phyloP scores from a whole-genome alignment of 108 stramenopile species.

The Mediolabrus comicus region DNA sequence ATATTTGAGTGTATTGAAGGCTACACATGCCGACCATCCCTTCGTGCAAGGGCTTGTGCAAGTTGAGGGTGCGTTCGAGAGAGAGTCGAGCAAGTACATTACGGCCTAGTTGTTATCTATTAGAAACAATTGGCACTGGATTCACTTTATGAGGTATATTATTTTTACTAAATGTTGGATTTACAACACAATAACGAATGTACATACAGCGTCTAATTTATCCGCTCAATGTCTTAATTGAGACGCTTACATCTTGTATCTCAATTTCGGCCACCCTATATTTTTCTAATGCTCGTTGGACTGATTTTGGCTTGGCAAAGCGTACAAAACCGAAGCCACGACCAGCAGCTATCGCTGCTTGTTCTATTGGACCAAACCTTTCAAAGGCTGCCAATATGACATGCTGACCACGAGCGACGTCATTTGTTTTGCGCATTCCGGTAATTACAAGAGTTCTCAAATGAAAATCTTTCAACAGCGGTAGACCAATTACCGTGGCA shows the following conservation, averaged over 20 bases:
- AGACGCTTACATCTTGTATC: slow-evolving; percentile 84
- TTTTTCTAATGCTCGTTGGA: slow-evolving; percentile 53
- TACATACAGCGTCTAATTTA: neutral
- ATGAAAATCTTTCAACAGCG: slow-evolving; percentile 58
- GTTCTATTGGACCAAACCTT: slow-evolving; percentile 72
- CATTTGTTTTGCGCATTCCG: slow-evolving; percentile 77
- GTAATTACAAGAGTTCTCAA: slow-evolving; percentile 67
- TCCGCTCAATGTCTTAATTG: slow-evolving; percentile 49
- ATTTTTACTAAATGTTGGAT: neutral
- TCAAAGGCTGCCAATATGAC: slow-evolving; percentile 55
- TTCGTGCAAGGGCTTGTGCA: slow-evolving; percentile 68
- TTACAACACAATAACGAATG: neutral
- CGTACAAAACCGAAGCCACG: slow-evolving; percentile 82
- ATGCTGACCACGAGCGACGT: slow-evolving; percentile 25
- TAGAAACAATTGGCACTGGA: neutral
- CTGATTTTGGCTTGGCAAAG: slow-evolving; percentile 62
- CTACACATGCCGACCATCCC: slow-evolving; percentile 61
- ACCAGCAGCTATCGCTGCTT: slow-evolving; percentile 67
- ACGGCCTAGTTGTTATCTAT: neutral
- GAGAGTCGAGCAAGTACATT: slow-evolving; percentile 82
- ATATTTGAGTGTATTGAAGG: slow-evolving; percentile 55
- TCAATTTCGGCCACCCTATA: slow-evolving; percentile 73
- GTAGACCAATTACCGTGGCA: slow-evolving; percentile 79
- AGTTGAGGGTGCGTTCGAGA: slow-evolving; percentile 81
- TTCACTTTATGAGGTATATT: neutral